These are phyloP conservation scores for Colletotrichum tamarilloi DNA, from an alignment of 2,329 filamentous ascomycete genomes.

Conservation along the genomic window DNA sequence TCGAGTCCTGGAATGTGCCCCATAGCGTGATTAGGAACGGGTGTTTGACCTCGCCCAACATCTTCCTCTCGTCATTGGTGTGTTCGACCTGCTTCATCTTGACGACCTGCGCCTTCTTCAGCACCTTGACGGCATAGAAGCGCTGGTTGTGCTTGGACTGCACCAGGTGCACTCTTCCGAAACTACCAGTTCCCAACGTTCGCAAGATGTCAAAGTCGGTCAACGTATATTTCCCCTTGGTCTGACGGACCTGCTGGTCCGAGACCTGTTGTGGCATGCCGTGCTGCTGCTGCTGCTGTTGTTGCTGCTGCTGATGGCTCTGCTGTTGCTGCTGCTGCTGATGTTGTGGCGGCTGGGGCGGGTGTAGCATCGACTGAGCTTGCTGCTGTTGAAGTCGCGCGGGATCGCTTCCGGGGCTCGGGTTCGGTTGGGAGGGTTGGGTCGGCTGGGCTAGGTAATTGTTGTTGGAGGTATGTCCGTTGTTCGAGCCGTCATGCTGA, in stretches of 20 bases:
- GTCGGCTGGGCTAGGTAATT: slow-evolving; percentile 38
- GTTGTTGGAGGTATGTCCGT: slow-evolving; percentile 16
- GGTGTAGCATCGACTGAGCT: slow-evolving; percentile 44
- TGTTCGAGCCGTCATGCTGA: slow-evolving; percentile 54
- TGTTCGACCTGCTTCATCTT: slow-evolving; percentile 99
- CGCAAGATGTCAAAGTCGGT: slow-evolving; percentile 89
- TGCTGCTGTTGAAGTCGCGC: slow-evolving; percentile 51
- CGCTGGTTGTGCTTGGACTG: slow-evolving; percentile 98
- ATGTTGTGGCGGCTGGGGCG: slow-evolving; percentile 36
- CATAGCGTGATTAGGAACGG: slow-evolving; percentile 97
- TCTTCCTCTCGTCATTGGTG: slow-evolving; percentile 96
- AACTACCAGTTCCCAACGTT: slow-evolving; percentile 95
- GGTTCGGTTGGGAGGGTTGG: slow-evolving; percentile 43
- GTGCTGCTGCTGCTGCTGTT: slow-evolving; percentile 41
- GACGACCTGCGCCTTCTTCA: slow-evolving; percentile 98
- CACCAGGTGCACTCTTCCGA: slow-evolving; percentile 94
- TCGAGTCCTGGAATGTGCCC: slow-evolving; percentile 97
- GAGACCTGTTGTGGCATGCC: slow-evolving; percentile 48
- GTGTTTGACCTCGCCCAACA: slow-evolving; percentile 97
- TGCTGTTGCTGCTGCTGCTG: slow-evolving; percentile 35
- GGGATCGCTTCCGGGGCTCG: slow-evolving; percentile 52
- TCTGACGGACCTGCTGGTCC: slow-evolving; percentile 66
- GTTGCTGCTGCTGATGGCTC: slow-evolving; percentile 39
- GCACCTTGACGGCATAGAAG: slow-evolving; percentile 97
- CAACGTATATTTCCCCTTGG: slow-evolving; percentile 97